Conservation (phyloP, 1,284 basidiomycete species). For the Ustilago esculenta region DNA sequence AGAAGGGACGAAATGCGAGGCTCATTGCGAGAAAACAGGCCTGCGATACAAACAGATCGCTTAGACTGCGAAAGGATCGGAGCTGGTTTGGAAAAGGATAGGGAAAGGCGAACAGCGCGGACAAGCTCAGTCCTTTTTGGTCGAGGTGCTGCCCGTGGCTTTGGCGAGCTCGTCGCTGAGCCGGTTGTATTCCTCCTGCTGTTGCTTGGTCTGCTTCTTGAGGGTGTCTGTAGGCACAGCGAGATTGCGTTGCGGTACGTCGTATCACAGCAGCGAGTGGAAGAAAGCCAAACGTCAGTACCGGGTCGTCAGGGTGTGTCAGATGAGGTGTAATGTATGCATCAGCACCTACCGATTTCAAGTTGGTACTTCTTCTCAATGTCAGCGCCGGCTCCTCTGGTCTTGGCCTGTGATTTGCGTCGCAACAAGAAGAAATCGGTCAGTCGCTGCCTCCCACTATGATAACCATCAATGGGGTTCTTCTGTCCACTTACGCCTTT, state of each 20-base stretch:
- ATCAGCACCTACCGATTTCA: conserved; percentile 42
- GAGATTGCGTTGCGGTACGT: background rate
- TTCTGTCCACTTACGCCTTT: conserved; percentile 70
- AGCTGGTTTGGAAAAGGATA: background rate
- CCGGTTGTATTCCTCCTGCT: conserved; percentile 65
- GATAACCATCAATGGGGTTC: too few relatives aligned
- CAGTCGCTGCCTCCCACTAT: background rate
- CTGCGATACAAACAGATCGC: too few relatives aligned
- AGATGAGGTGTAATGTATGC: background rate
- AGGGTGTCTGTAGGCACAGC: conserved; percentile 43
- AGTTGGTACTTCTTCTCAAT: conserved; percentile 62
- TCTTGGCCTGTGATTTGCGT: conserved; percentile 10
- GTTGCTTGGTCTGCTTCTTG: conserved; percentile 65
- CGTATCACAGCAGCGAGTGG: background rate
- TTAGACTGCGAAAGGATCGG: background rate
- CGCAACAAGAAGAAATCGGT: background rate
- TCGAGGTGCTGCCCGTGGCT: conserved; percentile 50
- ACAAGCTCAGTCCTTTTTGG: conserved; percentile 50
- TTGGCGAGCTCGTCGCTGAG: conserved; percentile 63
- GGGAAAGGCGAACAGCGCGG: background rate
- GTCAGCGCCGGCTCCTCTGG: conserved; percentile 21
- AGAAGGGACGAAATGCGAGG: too few relatives aligned
- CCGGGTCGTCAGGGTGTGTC: too few relatives aligned
- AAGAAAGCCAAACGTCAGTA: too few relatives aligned
- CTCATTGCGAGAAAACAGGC: too few relatives aligned